Base-by-base conservation (phyloP, 192 early-diverging fungal genomes). In the Rhizophlyctis rosea region DNA sequence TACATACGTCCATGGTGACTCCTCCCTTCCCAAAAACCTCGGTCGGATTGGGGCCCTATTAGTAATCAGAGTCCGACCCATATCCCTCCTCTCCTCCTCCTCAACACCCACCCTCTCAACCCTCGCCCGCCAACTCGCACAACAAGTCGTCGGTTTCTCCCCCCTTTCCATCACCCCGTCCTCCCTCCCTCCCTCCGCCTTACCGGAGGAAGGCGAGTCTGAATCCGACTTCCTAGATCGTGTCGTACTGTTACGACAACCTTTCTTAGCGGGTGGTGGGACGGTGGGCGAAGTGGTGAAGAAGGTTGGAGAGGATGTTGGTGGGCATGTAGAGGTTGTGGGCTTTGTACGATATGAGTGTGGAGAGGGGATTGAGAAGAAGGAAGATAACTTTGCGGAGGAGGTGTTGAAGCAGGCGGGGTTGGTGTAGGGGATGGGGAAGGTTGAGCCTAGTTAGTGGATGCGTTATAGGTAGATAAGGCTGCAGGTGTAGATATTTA, bases 331-430 rank as follows among this genome's bases (percentile, higher is more conserved):
- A 21, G 69, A 78, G 50, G 80, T 95, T 21, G 67, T 73, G 11
- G 86, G 88, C 34, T 92, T 89, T 75, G 66, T 84, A 36, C 77
- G 94, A 57, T 88, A 83, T 76, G 88, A 89, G 72, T 84, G 85
- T 62, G 94, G 92, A 34, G 92, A 96, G 71, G 90, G 89, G 33
- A 85, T 96, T 54, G 87, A 88, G 57, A 90, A 91, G 69, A 76
- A 84, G 11, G 80, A 76, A 53, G 71, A 70, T 28, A 84, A 89
- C 76, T 95, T 95, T 82, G 90, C 86, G 3, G 84, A 88, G 16
- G 91, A 95, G 72, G 91, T 95, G 23, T 64, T 68, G 50, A 63
- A 73, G 62, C 82, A 86, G 70, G 68, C 64, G 5, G 71, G 70
- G n/a, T 50, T 70, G 68, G 56, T 32, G 11, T 57, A 44, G 39